Base-by-base conservation (phyloP, 1,284 basidiomycete genomes). In the Fomitopsis palustris region DNA sequence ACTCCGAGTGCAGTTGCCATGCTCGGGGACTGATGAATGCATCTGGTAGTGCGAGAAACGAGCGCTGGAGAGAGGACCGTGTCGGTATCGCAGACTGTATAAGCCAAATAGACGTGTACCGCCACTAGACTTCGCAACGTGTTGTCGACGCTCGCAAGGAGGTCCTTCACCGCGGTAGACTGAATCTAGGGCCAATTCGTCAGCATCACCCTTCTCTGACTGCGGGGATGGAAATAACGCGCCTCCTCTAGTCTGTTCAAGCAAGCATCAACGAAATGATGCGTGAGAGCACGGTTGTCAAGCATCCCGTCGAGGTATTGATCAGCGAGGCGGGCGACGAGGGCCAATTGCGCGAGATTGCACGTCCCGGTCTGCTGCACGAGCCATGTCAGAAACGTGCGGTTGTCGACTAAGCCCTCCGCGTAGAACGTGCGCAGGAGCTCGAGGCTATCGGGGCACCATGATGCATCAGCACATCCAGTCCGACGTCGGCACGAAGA, bases 261-360 rank as follows among this genome's bases (percentile, higher is more conserved):
- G 62, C 84, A 91, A 7, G 85, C 84, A 23, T 91, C 88, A 1
- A 84, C 78, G 58, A 93, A 82, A 5, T 86, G 86, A 42, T 81
- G 81, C 4, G 83, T 77, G 54, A 93, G 76, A 1, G 87, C 82
- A 14, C 90, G 83, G 67, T 81, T 85, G 31, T 77, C 74, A n/a
- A 87, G 74, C 70, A 96, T 82, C 35, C 87, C 90, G 47, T 85
- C 82, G 4, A 93, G 74, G 71, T 92, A 93, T 66, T 94, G 92
- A 63, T 94, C 90, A 4, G 85, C 82, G 17, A 97, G 75, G 53
- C 88, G 82, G 8, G 84, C 82, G 12, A 96, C 76, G 67, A 97
- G 96, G 1, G 89, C 88, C 6, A 90, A 81, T 74, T 97, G 95
- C 1, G 93, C 92, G 19, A 94, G 80, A 71, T 95, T 95, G 64